Conservation (phyloP, 306 rosid species). For the Prunus fruticosa region DNA sequence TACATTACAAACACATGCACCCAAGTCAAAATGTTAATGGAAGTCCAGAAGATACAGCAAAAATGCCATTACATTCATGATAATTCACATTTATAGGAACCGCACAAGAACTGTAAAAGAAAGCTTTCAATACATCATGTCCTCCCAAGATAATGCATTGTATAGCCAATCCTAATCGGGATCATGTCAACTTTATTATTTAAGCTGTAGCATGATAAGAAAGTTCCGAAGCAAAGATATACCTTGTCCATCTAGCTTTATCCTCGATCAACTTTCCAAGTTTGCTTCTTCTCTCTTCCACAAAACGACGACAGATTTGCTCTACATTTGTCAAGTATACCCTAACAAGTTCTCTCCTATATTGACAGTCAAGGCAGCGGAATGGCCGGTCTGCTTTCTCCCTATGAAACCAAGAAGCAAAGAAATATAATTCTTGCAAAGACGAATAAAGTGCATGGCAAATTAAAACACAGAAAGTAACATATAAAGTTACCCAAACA, state of each 20-base stretch:
- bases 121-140: background rate
- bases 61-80: background rate
- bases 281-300: slow-evolving; percentile 93
- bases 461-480: background rate
- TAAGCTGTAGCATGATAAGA: slow-evolving; percentile 2
- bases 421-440: slow-evolving; percentile 18
- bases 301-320: slow-evolving; percentile 96
- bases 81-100: background rate
- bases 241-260: slow-evolving; percentile 99
- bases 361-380: slow-evolving; percentile 96
- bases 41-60: background rate
- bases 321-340: slow-evolving; percentile 97
- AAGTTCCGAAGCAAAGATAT: slow-evolving; percentile 23
- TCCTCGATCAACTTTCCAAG: slow-evolving; percentile 89
- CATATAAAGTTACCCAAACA: background rate
- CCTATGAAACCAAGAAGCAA: slow-evolving; percentile 53
- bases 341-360: slow-evolving; percentile 99
- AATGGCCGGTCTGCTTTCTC: slow-evolving; percentile 95
- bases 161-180: too few relatives aligned
- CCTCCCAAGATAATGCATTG: background rate
- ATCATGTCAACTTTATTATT: background rate
- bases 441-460: slow-evolving; percentile 14
- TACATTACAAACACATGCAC: background rate
- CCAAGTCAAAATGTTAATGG: background rate
- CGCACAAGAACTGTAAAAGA: background rate